Evolutionary conservation across 1,139 yeast species (phyloP).

Genomic region (Geotrichum australiense): DNA sequence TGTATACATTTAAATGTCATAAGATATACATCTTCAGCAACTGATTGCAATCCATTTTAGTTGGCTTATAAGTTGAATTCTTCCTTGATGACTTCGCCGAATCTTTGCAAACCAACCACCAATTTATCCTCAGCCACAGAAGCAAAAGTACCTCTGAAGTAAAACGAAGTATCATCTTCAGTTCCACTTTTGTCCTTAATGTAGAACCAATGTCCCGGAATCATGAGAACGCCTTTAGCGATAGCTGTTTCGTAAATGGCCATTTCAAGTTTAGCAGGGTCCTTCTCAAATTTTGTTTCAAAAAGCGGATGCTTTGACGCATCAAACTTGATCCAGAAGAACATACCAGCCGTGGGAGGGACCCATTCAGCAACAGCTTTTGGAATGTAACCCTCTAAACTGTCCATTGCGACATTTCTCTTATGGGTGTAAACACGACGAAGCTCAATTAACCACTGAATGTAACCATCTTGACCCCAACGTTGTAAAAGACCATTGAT

Average conservation of each 20-base stretch:
- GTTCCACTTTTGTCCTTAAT: conserved; percentile 42
- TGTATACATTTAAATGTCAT: no score
- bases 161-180: conserved; percentile 43
- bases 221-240: conserved; percentile 61
- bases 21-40: no score
- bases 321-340: conserved; percentile 71
- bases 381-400: conserved; percentile 57
- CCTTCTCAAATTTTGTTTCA: conserved; percentile 43
- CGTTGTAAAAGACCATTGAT: conserved; percentile 55
- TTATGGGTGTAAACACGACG: conserved; percentile 75
- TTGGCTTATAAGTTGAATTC: conserved; percentile 30
- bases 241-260: conserved; percentile 60
- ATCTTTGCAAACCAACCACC: conserved; percentile 53
- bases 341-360: conserved; percentile 85
- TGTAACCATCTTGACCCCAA: conserved; percentile 71
- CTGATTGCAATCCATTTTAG: no score
- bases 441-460: conserved; percentile 84
- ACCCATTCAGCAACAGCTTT: conserved; percentile 43
- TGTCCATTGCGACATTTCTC: conserved; percentile 69
- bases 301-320: conserved; percentile 74
- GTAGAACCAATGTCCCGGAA: conserved; percentile 89
- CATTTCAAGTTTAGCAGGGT: conserved; percentile 55
- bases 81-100: conserved; percentile 48
- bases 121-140: conserved; percentile 65
- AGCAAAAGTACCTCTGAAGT: conserved; percentile 89